Evolutionary conservation across 768 basidiomycete genomes (phyloP).

Genomic region (Phlebiopsis flavidoalba): DNA sequence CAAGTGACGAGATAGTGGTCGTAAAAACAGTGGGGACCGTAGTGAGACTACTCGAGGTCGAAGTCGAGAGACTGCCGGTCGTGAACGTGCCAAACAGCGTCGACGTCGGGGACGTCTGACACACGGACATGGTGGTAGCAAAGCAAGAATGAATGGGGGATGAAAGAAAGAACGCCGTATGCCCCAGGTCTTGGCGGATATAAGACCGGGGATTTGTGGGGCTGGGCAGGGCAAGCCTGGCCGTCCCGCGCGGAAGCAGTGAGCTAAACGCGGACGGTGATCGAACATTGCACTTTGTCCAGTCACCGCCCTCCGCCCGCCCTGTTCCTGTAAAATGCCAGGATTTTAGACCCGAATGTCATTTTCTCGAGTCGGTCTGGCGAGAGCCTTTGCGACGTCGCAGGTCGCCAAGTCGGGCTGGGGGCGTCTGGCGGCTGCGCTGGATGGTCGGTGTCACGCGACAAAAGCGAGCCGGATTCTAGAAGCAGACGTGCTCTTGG

Average conservation of each 20-base stretch:
- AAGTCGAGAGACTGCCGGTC: constrained; percentile 14
- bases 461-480: too few relatives aligned
- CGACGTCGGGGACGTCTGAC: constrained; percentile 13
- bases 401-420: too few relatives aligned
- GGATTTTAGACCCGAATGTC: not conserved
- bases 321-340: not conserved
- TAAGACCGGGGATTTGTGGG: not conserved
- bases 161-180: not conserved
- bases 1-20: constrained; percentile 8
- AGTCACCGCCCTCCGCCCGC: not conserved
- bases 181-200: constrained; percentile 2
- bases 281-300: not conserved
- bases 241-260: not conserved
- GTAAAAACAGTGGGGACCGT: constrained; percentile 12
- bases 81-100: constrained; percentile 18
- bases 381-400: too few relatives aligned
- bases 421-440: too few relatives aligned
- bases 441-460: too few relatives aligned
- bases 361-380: not conserved
- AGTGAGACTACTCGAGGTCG: constrained; percentile 10
- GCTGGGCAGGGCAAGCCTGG: not conserved
- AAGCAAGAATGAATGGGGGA: not conserved
- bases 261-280: not conserved
- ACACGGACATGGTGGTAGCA: constrained; percentile 7
- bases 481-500: too few relatives aligned